These are phyloP conservation scores for Epichloe sibirici DNA, from an alignment of 2,329 filamentous ascomycete species.

Conservation along the genomic window DNA sequence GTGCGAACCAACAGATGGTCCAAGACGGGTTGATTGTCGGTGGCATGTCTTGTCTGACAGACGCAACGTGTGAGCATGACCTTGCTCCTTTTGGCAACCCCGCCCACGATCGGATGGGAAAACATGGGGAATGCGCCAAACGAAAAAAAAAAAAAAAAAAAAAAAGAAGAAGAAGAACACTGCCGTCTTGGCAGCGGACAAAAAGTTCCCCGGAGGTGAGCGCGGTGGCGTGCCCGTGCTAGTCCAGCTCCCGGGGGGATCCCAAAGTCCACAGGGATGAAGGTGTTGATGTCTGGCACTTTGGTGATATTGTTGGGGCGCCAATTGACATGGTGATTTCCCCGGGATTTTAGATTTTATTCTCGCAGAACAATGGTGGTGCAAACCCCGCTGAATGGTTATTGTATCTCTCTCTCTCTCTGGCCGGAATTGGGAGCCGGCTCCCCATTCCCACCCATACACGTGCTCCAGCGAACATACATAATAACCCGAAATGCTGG, in stretches of 20 bases:
- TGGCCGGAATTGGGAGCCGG: too few species aligned
- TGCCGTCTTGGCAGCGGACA: constrained; percentile 3
- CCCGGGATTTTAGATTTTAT: too few species aligned
- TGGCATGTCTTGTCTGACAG: not conserved
- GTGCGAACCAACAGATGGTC: not conserved
- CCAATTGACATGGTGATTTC: too few species aligned
- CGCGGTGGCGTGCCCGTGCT: not conserved
- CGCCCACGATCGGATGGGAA: not conserved
- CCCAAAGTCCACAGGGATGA: too few species aligned
- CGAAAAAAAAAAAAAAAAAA: not conserved
- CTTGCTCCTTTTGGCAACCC: not conserved
- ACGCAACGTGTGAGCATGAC: not conserved
- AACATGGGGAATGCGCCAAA: not conserved
- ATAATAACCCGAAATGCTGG: too few species aligned
- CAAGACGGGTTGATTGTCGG: not conserved
- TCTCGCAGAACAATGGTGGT: too few species aligned
- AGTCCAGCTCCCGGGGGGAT: too few species aligned
- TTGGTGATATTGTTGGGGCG: too few species aligned
- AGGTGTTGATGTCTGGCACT: too few species aligned
- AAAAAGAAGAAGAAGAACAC: not conserved
- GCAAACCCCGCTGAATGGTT: not conserved
- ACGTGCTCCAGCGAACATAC: too few species aligned
- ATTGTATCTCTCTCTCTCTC: too few species aligned
- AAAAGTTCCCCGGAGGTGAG: constrained; percentile 1
- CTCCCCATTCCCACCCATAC: too few species aligned